These are phyloP conservation scores for Pseudogymnoascus sp. DNA, from an alignment of 2,329 filamentous ascomycete species.

Conservation along the genomic window DNA sequence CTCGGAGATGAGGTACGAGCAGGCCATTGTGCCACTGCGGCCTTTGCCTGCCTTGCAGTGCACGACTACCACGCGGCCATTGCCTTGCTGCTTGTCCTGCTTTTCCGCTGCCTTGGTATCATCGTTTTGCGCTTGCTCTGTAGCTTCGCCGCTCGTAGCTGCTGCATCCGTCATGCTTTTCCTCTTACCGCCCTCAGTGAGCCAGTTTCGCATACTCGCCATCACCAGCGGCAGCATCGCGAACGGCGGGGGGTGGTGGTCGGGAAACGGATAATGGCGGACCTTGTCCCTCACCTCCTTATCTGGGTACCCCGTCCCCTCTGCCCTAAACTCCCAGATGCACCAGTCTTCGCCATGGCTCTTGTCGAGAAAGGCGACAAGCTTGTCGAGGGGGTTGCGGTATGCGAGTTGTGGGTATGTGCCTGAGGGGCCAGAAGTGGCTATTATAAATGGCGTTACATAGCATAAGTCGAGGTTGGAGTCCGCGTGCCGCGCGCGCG, in stretches of 20 bases:
- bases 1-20: conserved; percentile 84
- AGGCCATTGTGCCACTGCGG: conserved; percentile 78
- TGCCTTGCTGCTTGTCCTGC: conserved; percentile 29
- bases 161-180: conserved; percentile 11
- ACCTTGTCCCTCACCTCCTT: conserved; percentile 78
- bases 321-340: conserved; percentile 96
- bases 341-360: conserved; percentile 82
- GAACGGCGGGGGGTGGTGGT: conserved; percentile 95
- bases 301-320: conserved; percentile 93
- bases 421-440: conserved; percentile 74
- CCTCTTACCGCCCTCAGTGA: conserved; percentile 36
- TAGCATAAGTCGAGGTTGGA: conserved; percentile 92
- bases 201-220: conserved; percentile 92
- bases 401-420: conserved; percentile 89
- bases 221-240: conserved; percentile 80
- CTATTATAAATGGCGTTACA: conserved; percentile 73
- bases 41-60: conserved; percentile 98
- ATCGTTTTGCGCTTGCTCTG: conserved; percentile 14
- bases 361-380: conserved; percentile 80
- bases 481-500: conserved; percentile 75
- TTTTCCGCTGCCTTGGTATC: conserved; percentile 11
- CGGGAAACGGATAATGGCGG: conserved; percentile 90
- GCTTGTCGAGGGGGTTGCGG: conserved; percentile 80
- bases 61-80: conserved; percentile 68
- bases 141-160: conserved; percentile 16